Evolutionary conservation across 257 asterid species (phyloP), one percentile per base, ranked within the genome.

Genomic region (Avicennia marina): DNA sequence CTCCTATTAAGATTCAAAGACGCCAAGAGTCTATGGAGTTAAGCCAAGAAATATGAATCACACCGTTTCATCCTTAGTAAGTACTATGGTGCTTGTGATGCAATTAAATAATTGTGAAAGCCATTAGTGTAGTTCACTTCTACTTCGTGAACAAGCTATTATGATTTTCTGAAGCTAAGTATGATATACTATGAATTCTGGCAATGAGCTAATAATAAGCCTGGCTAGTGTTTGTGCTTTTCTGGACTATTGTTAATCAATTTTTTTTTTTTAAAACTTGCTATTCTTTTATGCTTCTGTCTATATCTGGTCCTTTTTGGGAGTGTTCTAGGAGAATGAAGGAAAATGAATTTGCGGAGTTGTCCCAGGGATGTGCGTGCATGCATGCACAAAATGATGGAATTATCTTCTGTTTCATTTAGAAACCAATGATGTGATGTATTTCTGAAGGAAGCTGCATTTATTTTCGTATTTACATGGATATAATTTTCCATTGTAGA

Each of bases 11-110:
- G 68, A 76, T 60, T 74, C 82, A 66, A 45, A 31, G 60, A 48
- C 38, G 26, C 62, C 72, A 46, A 60, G 77, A 78, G 53, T 48
- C 70, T 43, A 24, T 45, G 65, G 81, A 66, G 48, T 59, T 70
- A 46, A 84, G 94, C 78, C 81, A 78, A 74, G 94, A 84, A 76
- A 75, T 84, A 62, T 84, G 78, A 82, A 60, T 48, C 58, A 26
- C 58, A 32, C 48, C 68, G 18, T 20, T 45, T 44, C 46, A 11
- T 31, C 20, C 45, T 26, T 51, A 33, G 70, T 53, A 60, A 63
- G 80, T 53, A 59, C 62, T 50, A 58, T 25, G 33, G 34, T 57
- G 21, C 15, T 21, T 15, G 39, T 31, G 33, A 15, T 43, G 36
- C 63, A 12, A 20, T 33, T 33, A 25, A 26, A 44, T 1, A 38